These are phyloP conservation scores for Austroboletus novae-zelandiae DNA, from an alignment of 1,284 basidiomycete genomes.

Conservation along the genomic window DNA sequence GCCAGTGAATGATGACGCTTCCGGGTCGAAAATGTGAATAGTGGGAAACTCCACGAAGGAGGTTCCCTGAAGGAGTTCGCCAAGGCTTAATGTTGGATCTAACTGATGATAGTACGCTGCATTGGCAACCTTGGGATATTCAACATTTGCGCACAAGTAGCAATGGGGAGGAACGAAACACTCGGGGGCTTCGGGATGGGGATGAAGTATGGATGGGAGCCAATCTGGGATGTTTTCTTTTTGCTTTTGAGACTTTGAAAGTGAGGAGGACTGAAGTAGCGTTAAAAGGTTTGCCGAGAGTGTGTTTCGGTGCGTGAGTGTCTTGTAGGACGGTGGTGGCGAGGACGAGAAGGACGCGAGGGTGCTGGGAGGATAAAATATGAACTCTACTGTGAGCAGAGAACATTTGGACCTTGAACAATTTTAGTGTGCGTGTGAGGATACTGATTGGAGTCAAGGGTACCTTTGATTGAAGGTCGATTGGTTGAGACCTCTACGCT, in stretches of 20 bases:
- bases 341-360: constrained; percentile 39
- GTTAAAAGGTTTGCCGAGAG: constrained; percentile 49
- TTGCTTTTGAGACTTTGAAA: constrained; percentile 29
- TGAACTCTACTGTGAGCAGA: constrained; percentile 73
- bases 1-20: constrained; percentile 49
- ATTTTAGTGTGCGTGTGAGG: constrained; percentile 4
- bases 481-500: constrained; percentile 69
- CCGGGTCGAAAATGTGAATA: constrained; percentile 68
- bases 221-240: constrained; percentile 49
- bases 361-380: constrained; percentile 53
- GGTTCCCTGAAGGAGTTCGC: constrained; percentile 51
- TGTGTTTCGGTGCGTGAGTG: constrained; percentile 63
- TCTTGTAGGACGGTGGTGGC: constrained; percentile 36
- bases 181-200: constrained; percentile 53
- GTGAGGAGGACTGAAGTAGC: constrained; percentile 41
- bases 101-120: constrained; percentile 56
- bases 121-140: constrained; percentile 25
- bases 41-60: constrained; percentile 81
- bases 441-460: constrained; percentile 24
- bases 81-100: constrained; percentile 48
- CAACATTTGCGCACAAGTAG: constrained; percentile 51
- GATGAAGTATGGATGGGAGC: constrained; percentile 50
- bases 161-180: constrained; percentile 56
- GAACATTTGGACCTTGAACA: constrained; percentile 57
- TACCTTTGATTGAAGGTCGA: constrained; percentile 78